Evolutionary conservation across 441 rosid species (phyloP).

Genomic region (Geranium incanum): DNA sequence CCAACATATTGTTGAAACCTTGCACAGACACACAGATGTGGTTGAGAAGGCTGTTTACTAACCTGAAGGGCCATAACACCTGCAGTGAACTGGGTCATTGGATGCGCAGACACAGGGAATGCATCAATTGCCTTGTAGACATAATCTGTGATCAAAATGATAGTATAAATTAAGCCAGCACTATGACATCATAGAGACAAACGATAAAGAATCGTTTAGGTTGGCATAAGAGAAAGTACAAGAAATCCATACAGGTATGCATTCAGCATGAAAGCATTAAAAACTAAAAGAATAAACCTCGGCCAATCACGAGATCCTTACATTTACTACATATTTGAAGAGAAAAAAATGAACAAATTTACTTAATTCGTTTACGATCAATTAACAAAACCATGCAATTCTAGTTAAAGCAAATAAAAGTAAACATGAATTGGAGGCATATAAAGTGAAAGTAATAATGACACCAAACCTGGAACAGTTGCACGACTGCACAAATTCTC

Average conservation of each 20-base stretch:
- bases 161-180: background rate
- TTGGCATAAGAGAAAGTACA: background rate
- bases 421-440: background rate
- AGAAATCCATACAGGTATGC: conserved; percentile 3
- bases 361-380: background rate
- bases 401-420: background rate
- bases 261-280: background rate
- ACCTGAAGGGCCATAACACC: conserved; percentile 99
- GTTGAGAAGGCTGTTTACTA: conserved; percentile 8
- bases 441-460: background rate
- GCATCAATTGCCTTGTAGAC: conserved; percentile 80
- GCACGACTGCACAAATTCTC: conserved; percentile 71
- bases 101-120: conserved; percentile 74
- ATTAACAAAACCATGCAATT: background rate
- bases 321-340: background rate
- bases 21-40: background rate
- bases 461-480: conserved; percentile 65
- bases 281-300: conserved; percentile 8
- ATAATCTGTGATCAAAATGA: conserved; percentile 45
- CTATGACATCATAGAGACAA: conserved; percentile 7
- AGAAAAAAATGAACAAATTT: background rate
- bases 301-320: background rate
- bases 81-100: conserved; percentile 86
- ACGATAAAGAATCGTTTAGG: background rate
- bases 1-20: background rate